These are phyloP conservation scores for Phytophthora tubulina DNA, from an alignment of 352 stramenopile genomes.

Conservation along the genomic window DNA sequence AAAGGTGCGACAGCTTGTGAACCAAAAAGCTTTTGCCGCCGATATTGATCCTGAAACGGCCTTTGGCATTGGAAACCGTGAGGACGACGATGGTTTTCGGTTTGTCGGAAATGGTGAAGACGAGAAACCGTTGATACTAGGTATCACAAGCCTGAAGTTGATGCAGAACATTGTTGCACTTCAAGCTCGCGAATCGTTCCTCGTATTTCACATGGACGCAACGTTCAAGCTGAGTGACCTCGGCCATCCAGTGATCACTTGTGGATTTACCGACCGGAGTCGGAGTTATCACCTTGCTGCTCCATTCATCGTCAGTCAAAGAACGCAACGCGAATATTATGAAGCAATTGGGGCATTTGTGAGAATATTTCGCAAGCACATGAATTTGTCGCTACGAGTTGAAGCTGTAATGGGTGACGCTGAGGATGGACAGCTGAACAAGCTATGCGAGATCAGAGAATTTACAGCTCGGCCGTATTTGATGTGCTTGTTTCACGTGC, in stretches of 20 bases:
- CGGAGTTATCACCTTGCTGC: neutral
- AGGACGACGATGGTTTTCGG: neutral
- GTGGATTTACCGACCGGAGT: constrained; percentile 1
- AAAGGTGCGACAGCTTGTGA: neutral
- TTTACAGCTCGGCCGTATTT: constrained; percentile 1
- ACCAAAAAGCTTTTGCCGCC: neutral
- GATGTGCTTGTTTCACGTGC: constrained; percentile 36
- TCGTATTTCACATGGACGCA: constrained; percentile 5
- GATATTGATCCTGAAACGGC: neutral
- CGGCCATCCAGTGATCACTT: constrained; percentile 15
- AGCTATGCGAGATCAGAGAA: neutral
- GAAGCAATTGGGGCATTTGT: neutral
- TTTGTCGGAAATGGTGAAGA: neutral
- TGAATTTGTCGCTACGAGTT: neutral
- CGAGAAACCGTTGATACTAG: neutral
- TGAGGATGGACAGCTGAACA: neutral
- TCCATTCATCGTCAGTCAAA: neutral
- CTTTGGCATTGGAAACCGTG: neutral
- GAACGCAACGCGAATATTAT: neutral
- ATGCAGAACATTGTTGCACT: neutral
- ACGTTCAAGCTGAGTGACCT: constrained; percentile 23
- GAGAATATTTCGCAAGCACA: neutral
- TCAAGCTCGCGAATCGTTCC: neutral
- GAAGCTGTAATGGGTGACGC: neutral
- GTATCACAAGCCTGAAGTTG: neutral